phyloP scores from a whole-genome alignment of 108 stramenopile genomes.

The Phaeodactylum tricornutum region DNA sequence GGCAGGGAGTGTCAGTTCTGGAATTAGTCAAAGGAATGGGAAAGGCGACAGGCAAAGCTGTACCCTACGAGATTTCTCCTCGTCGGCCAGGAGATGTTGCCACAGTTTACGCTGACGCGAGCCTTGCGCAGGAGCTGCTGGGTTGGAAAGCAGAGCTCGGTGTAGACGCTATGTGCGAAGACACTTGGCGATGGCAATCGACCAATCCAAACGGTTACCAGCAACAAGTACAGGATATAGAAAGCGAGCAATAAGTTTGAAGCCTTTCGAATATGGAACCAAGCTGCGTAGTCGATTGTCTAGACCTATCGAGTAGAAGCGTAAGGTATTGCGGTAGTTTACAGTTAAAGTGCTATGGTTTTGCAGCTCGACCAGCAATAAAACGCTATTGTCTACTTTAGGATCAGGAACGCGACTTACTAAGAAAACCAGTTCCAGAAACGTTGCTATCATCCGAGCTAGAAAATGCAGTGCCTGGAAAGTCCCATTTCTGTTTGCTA shows the following conservation, averaged over 20 bases:
- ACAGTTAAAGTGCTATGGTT: too few relatives aligned
- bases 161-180: constrained; percentile 90
- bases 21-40: constrained; percentile 93
- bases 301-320: too few relatives aligned
- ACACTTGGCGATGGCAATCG: constrained; percentile 97
- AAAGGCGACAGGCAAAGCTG: constrained; percentile 71
- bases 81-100: constrained; percentile 94
- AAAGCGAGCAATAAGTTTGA: neutral
- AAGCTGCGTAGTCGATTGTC: too few relatives aligned
- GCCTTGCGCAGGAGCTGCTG: constrained; percentile 64
- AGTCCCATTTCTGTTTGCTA: too few relatives aligned
- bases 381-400: too few relatives aligned
- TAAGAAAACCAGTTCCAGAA: too few relatives aligned
- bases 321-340: too few relatives aligned
- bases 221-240: neutral
- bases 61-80: constrained; percentile 84
- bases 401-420: too few relatives aligned
- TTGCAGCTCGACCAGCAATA: too few relatives aligned
- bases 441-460: too few relatives aligned
- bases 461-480: too few relatives aligned
- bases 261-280: too few relatives aligned
- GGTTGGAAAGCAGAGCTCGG: constrained; percentile 86
- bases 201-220: constrained; percentile 93
- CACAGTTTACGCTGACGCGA: constrained; percentile 85
- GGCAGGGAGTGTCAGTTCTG: constrained; percentile 87